Evolutionary conservation across 257 asterid species (phyloP).

Genomic region (Mitragyna speciosa): DNA sequence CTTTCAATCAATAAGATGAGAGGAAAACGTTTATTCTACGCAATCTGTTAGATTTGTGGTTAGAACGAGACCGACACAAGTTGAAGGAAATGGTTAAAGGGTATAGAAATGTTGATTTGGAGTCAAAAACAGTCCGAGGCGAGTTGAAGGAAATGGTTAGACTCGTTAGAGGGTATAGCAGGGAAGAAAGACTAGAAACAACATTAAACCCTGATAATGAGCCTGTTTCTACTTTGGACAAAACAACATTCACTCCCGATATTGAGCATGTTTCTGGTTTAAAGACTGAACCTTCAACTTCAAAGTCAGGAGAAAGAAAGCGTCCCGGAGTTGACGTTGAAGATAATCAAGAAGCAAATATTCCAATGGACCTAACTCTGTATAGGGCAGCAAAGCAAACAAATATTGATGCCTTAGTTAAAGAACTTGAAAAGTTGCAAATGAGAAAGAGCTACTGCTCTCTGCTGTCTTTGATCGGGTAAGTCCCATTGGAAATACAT

Average conservation of each 20-base stretch:
- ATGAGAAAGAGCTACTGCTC: background rate
- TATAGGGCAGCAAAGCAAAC: background rate
- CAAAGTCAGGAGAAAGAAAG: background rate
- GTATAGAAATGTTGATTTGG: too few relatives aligned
- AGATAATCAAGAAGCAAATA: background rate
- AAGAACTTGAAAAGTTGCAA: background rate
- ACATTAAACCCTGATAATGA: too few relatives aligned
- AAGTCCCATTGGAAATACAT: slow-evolving; percentile 6
- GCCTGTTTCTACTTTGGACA: too few relatives aligned
- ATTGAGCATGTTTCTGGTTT: background rate
- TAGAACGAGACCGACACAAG: too few relatives aligned
- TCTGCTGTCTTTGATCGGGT: background rate
- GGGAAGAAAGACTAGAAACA: too few relatives aligned
- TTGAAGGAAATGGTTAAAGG: too few relatives aligned
- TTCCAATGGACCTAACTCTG: background rate
- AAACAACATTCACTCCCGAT: background rate
- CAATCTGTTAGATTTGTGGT: too few relatives aligned
- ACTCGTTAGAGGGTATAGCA: too few relatives aligned
- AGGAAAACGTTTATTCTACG: too few relatives aligned
- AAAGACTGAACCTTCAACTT: background rate
- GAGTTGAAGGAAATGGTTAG: too few relatives aligned
- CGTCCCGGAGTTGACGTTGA: background rate
- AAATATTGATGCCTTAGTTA: background rate
- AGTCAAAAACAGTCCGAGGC: too few relatives aligned
- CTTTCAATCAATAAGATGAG: too few relatives aligned